Evolutionary conservation across 2,329 filamentous ascomycete species (phyloP), one percentile per base, ranked within the genome.

Genomic region (Fusarium poae): DNA sequence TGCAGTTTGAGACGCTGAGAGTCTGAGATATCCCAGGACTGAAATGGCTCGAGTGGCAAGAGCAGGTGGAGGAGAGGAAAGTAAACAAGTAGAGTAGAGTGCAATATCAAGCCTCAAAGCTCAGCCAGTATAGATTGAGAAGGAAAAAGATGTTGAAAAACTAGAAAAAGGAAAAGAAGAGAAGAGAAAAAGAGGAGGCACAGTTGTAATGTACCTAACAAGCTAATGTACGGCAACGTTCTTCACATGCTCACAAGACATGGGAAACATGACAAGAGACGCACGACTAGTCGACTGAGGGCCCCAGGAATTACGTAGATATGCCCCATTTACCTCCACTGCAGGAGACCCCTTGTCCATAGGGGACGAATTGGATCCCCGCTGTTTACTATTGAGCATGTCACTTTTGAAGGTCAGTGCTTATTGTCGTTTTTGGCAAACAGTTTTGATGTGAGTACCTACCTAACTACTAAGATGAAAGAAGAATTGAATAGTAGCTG

Each of bases 171-270:
- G 25, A 45, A 27, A 18, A 42, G 35, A 20, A 20, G 27, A 32
- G 21, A 34, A 35, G 35, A 27, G 35, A 29, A 35, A 34, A 60
- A 62, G 54, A 67, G 54, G 30, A 51, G 51, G 45, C 55, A 23
- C 63, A 50, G 25, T 51, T 50, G 23, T 25, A 39, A 27, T 27
- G 48, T 35, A 21, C 21, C 35, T 39, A 32, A 15, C 30, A 21
- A 30, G 45, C 54, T 52, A 52, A 45, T 45, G 40, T 35, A 40
- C 23, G 48, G 48, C 48, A 51, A 51, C 25, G 18, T 58, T 62
- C 61, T 71, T 71, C 68, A 71, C 68, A 71, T 70, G 68, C 68
- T 70, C 68, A 70, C 68, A 70, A 70, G 43, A 21, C 43, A 35
- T 27, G 42, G 34, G 20, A 48, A 34, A 53, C 45, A 50, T 34